Base-by-base conservation (phyloP, 306 rosid genomes). In the Cucumis hystrix region DNA sequence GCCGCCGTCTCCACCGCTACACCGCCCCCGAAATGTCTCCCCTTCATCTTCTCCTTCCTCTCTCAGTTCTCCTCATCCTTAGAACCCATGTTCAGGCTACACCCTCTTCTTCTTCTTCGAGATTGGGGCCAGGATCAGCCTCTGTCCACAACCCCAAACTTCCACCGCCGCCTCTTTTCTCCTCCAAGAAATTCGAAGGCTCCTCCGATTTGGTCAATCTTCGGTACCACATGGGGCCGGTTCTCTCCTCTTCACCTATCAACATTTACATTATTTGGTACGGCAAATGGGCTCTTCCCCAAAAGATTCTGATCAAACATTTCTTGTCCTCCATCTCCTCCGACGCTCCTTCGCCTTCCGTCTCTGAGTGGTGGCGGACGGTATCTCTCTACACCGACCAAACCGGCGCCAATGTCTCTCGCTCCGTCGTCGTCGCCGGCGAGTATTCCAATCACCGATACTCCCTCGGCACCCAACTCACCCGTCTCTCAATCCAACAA, bases 181-280 rank as follows among this genome's bases (percentile, higher is more conserved):
- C 97, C 21, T 90, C 96, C 0, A 94, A 91, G 80, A 85, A 84
- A 10, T 90, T 77, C 79, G 98, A 94, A 75, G 98, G 98, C 2
- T 88, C 96, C 6, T 94, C 98, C 2, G 87, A 94, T 58, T 80
- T 94, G 2, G 93, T 94, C 0, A 59, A 82, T 28, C 97, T 94
- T 55, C 89, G 86, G 4, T 94, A 94, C 89, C 98, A 94, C 83
- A 94, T 94, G 98, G 98, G 98, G 6, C 98, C 98, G 0, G 96
- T 94, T 0, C 86, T 94, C 3, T 90, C 97, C 7, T 87, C 88
- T 45, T 66, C 87, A 25, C 97, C 97, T 6, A 90, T 94, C 77
- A 91, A 94, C 67, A 80, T 91, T 28, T 94, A 91, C 89, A 85
- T 94, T 23, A 86, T 91, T 35, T 94, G 98, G 98, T 94, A 94